Conservation (phyloP, 2,329 filamentous ascomycete genomes). For the Myrmaecium sp. region DNA sequence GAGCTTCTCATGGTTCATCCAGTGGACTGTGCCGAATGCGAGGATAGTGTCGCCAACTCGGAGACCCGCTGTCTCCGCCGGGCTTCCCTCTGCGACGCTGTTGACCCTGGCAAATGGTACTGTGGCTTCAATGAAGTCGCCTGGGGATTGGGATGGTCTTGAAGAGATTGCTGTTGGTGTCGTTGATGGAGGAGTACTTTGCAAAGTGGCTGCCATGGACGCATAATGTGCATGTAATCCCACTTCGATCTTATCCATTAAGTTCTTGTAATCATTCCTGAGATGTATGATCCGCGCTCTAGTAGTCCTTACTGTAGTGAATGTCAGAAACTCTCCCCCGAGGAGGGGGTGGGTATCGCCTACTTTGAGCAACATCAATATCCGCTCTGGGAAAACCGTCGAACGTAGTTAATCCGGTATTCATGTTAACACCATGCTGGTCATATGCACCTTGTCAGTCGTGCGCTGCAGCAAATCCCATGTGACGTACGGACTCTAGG, state of each 20-base stretch:
- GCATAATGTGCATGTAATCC: conserved; percentile 84
- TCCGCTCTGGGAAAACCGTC: conserved; percentile 90
- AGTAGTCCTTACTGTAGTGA: conserved; percentile 64
- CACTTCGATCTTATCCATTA: conserved; percentile 72
- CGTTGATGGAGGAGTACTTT: too few relatives aligned
- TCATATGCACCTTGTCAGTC: conserved; percentile 8
- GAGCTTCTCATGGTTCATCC: conserved; percentile 70
- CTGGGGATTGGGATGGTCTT: conserved; percentile 25
- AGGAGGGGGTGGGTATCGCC: conserved; percentile 8
- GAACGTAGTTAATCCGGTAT: conserved; percentile 65
- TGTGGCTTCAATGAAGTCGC: too few relatives aligned
- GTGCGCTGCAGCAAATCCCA: conserved; percentile 2
- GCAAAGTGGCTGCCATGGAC: conserved; percentile 34
- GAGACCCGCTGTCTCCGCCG: conserved; percentile 68
- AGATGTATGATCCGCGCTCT: conserved; percentile 76
- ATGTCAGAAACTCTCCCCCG: conserved; percentile 6
- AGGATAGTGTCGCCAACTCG: conserved; percentile 65
- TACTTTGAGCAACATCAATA: conserved; percentile 89
- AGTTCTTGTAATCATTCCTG: conserved; percentile 80
- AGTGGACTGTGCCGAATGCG: conserved; percentile 71
- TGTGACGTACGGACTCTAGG: conserved; percentile 58
- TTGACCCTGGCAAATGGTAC: conserved; percentile 85
- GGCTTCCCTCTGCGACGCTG: conserved; percentile 58
- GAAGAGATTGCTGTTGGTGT: too few relatives aligned
- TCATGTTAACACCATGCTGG: conserved; percentile 91